Conservation (phyloP, 805 yeast species). For the Zygotorulaspora danielsina region DNA sequence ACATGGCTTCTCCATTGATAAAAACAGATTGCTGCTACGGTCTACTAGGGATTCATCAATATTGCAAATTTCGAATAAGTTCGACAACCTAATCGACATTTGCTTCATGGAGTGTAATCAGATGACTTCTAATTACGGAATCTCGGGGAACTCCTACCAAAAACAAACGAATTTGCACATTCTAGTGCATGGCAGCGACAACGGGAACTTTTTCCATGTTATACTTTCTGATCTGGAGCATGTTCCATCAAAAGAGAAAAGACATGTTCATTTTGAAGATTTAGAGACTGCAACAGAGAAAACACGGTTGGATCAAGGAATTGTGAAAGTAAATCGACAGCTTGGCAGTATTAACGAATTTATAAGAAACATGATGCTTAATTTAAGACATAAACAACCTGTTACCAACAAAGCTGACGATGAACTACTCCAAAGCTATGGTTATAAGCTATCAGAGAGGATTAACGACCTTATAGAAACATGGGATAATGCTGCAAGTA, state of each 20-base stretch:
- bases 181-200: conserved; percentile 6
- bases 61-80: conserved; percentile 14
- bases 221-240: conserved; percentile 4
- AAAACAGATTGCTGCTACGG: conserved; percentile 12
- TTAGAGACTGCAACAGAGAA: no score
- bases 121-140: not conserved
- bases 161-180: conserved; percentile 5
- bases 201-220: conserved; percentile 7
- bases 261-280: conserved; percentile 1
- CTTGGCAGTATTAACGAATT: not conserved
- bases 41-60: conserved; percentile 18
- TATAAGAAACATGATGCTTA: not conserved
- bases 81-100: conserved; percentile 9
- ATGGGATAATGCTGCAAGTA: conserved; percentile 9
- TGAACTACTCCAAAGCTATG: conserved; percentile 26
- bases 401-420: no score
- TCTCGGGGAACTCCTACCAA: not conserved
- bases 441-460: conserved; percentile 26
- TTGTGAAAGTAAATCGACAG: not conserved
- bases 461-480: conserved; percentile 18
- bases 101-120: not conserved
- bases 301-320: not conserved
- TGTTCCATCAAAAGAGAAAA: not conserved
- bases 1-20: conserved; percentile 19
- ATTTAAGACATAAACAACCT: no score